phyloP scores from a whole-genome alignment of 768 basidiomycete species.

The Russula sp. region DNA sequence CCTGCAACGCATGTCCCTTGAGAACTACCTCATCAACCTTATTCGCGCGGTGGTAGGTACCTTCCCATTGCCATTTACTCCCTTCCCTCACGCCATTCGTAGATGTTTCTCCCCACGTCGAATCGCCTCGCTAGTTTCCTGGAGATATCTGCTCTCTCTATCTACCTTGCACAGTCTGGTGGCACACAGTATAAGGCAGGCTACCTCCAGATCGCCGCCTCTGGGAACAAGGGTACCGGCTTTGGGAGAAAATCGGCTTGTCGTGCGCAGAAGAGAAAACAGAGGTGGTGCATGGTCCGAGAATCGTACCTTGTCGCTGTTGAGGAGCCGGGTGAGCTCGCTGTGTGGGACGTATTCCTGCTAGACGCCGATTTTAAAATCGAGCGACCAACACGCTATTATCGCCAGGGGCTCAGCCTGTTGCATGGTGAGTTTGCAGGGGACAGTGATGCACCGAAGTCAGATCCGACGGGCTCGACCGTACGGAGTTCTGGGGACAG shows the following conservation, averaged over 20 bases:
- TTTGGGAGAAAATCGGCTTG: conserved; percentile 62
- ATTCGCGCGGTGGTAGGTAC: conserved; percentile 80
- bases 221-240: conserved; percentile 44
- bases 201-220: conserved; percentile 55
- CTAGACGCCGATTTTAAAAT: conserved; percentile 86
- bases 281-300: conserved; percentile 86
- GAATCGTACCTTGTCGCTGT: conserved; percentile 88
- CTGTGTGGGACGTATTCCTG: conserved; percentile 91
- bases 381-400: conserved; percentile 83
- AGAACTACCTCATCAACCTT: conserved; percentile 82
- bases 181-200: conserved; percentile 92
- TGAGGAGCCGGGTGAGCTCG: conserved; percentile 83
- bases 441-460: neutral
- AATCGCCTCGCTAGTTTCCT: conserved; percentile 88
- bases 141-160: conserved; percentile 84
- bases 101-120: conserved; percentile 96
- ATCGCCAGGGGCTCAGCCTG: conserved; percentile 77
- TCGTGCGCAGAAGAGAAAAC: conserved; percentile 55
- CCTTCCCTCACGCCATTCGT: neutral
- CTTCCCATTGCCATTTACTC: neutral
- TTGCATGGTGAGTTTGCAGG: conserved; percentile 38
- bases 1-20: conserved; percentile 73
- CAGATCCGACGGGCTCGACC: neutral
- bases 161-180: conserved; percentile 71
- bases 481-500: conserved; percentile 25